Evolutionary conservation across 495 filamentous ascomycete genomes (phyloP), one percentile per base, ranked within the genome.

Genomic region (Penicillium mononematosum): DNA sequence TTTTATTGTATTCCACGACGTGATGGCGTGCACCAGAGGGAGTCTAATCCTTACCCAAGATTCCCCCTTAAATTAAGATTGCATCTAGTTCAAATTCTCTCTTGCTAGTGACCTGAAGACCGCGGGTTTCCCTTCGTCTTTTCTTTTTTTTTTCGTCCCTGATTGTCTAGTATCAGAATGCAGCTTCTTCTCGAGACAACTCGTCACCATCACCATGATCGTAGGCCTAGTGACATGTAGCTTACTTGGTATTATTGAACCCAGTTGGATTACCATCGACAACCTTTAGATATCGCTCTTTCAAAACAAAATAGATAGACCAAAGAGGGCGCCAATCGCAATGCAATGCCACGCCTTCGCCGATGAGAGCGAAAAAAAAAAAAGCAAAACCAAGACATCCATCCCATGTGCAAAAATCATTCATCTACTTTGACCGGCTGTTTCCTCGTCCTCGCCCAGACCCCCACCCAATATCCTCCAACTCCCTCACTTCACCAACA

Each of bases 381-480:
- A 55, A 41, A 50, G 3, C 17, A 20, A 47, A 58, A 53, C 17
- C 4, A 48, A 19, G 20, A 38, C 16, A 24, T 29, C 16, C 38
- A 45, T 20, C 25, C 20, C 24, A 59, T 38, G 11, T 44, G 45
- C 48, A 62, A 48, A 41, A 27, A 57, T 59, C 49, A 58, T 38
- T 66, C 65, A 52, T 70, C 50, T 34, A 48, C 32, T 46, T 69
- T 70, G 22, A 53, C 50, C 22, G 67, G 65, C 16, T 67, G 59
- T 34, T 70, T 69, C 55, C 77, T 74, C 22, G 77, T 81, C 51
- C 77, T 70, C 70, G 65, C 36, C 70, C 66, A 60, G 59, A 63
- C 0, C 63, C 69, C 71, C 69, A 77, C 24, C 74, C 73, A 45
- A 57, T 53, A 58, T 72, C 66, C 52, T 75, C 72, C 41, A 75